These are phyloP conservation scores for Ochetophila trinervis DNA, from an alignment of 306 rosid species.

Conservation along the genomic window DNA sequence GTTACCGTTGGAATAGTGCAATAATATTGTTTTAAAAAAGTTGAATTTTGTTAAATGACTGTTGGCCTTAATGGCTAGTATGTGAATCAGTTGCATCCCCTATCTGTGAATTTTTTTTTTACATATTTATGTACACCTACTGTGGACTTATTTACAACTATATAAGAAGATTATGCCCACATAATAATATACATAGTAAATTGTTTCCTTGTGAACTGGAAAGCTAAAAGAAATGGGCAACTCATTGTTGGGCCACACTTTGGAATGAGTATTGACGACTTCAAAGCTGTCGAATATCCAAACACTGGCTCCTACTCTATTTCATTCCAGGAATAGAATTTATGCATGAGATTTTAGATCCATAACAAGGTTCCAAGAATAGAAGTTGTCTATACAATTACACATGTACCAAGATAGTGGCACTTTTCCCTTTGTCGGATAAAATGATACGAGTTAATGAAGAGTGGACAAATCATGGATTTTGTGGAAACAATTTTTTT, in stretches of 20 bases:
- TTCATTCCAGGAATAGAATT: constrained; percentile 57
- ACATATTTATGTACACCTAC: no score
- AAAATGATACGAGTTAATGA: background rate
- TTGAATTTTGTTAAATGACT: no score
- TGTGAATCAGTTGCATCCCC: no score
- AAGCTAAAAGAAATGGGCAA: constrained; percentile 93
- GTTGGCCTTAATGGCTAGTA: no score
- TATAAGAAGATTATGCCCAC: no score
- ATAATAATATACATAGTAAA: no score
- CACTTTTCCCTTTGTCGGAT: background rate
- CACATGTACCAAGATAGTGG: background rate
- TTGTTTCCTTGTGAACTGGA: constrained; percentile 36
- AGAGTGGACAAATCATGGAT: background rate
- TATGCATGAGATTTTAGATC: constrained; percentile 3
- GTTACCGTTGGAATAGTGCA: no score
- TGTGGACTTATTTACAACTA: no score
- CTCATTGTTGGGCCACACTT: constrained; percentile 84
- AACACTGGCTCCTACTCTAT: constrained; percentile 89
- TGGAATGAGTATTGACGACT: constrained; percentile 88
- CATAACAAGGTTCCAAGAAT: background rate
- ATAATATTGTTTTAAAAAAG: no score
- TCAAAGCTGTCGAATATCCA: constrained; percentile 86
- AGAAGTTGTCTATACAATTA: background rate
- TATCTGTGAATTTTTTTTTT: no score
- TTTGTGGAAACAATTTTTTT: constrained; percentile 8